Percentiles rank a stretch among this genome's conserved stretches.
These are phyloP conservation scores for Remersonia thermophila DNA, from an alignment of 2,329 filamentous ascomycete species.

Conservation along the genomic window DNA sequence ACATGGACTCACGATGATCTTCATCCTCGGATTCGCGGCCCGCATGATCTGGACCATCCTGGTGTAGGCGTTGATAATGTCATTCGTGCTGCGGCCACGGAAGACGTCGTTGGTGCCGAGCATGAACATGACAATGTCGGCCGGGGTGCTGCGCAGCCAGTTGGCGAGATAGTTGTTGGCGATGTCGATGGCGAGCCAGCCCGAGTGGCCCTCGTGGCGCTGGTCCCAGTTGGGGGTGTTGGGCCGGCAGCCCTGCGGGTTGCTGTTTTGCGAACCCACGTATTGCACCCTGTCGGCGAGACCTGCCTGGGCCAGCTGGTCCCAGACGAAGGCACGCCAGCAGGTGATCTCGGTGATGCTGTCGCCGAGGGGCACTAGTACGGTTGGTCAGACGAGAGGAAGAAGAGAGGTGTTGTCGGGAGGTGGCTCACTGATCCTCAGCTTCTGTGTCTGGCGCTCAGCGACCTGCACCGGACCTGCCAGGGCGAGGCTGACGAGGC, in stretches of 20 bases:
- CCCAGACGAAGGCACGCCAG: slow-evolving; percentile 32
- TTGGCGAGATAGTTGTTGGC: slow-evolving; percentile 27
- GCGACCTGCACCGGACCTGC: slow-evolving; percentile 9
- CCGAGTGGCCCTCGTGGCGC: slow-evolving; percentile 33
- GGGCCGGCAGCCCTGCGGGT: slow-evolving; percentile 25
- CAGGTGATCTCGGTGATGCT: slow-evolving; percentile 35
- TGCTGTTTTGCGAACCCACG: slow-evolving; percentile 29
- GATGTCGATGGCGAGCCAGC: slow-evolving; percentile 31
- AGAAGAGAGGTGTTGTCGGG: background rate
- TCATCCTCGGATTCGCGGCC: slow-evolving; percentile 24
- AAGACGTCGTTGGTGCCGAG: slow-evolving; percentile 33
- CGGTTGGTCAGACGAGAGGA: background rate
- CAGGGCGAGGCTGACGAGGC: slow-evolving; percentile 8
- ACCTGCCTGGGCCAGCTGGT: slow-evolving; percentile 24
- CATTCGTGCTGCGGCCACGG: slow-evolving; percentile 19
- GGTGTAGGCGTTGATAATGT: slow-evolving; percentile 28
- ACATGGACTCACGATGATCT: slow-evolving; percentile 26
- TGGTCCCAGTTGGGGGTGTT: slow-evolving; percentile 24
- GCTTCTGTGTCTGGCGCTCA: slow-evolving; percentile 13
- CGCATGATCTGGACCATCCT: slow-evolving; percentile 28
- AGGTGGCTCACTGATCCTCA: slow-evolving; percentile 11
- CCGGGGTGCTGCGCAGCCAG: slow-evolving; percentile 26
- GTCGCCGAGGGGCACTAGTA: slow-evolving; percentile 30
- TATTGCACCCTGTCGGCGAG: slow-evolving; percentile 27
- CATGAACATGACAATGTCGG: slow-evolving; percentile 34